Base-by-base conservation (phyloP, 345 rosid genomes). In the Pugionium cornutum region DNA sequence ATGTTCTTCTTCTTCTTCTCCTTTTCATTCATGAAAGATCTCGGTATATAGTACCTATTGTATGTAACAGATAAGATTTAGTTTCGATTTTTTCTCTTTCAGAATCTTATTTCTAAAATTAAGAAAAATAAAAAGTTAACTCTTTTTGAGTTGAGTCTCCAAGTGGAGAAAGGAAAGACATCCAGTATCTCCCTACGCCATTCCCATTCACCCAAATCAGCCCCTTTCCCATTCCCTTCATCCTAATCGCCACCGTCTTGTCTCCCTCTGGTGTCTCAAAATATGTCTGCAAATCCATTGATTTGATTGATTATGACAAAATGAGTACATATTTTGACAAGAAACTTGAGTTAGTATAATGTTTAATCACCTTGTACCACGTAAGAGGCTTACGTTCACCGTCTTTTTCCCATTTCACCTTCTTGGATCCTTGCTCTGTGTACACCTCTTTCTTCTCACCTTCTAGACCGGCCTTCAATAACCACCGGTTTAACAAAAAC, bases 131-230 rank as follows among this genome's bases (percentile, higher is more conserved):
- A 18, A 18, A 18, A 18, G 18, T 18, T 18, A 18, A 31, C 40
- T 32, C 39, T 4, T 35, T 48, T 72, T 92, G 98, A 45, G 96
- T 64, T 6, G 98, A 79, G 39, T 74, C 51, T 4, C 69, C 76
- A 9, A 84, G 83, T 10, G 96, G 89, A 42, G 97, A 87, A 11
- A 86, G 50, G 71, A 65, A 89, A 26, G 86, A 80, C 76, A 78
- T 69, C 98, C 98, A 92, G 55, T 86, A 83, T 5, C 97, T 81
- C n/a, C 98, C 97, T 11, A 92, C 83, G 79, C 81, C 82, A 47
- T 69, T 60, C 4, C 98, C 96, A 30, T 92, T 92, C 48, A 92
- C 72, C 94, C 97, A 92, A 48, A 86, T 69, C 86, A 88, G 64
- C 30, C 98, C 95, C 53, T 92, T 88, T 5, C 79, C 77, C 97